Base-by-base conservation (phyloP, 768 basidiomycete species). In the Auricularia sp. region DNA sequence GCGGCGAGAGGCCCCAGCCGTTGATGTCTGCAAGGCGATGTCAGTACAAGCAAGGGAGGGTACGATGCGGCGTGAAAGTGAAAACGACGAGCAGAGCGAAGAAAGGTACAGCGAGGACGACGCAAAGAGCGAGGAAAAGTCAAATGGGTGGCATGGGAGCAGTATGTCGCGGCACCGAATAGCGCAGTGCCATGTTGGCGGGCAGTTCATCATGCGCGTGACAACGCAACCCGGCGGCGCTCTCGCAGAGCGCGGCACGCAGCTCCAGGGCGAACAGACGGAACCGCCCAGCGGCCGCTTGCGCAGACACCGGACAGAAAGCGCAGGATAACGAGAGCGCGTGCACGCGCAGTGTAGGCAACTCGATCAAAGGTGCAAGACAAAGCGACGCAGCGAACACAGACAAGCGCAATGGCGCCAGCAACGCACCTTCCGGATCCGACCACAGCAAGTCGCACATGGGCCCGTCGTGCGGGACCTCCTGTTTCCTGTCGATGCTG, bases 381-480 rank as follows among this genome's bases (percentile, higher is more conserved):
- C 29, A 3, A 29, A 29, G 2, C 29, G 29, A 29, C 29, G 29
- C 29, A 29, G 29, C 29, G 29, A 29, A 29, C 29, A 29, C 29
- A 29, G 29, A 29, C 29, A 29, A 29, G 29, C 29, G 29, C 29
- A 29, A 29, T 2, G 29, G 29, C 29, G 29, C 29, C 58, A 61
- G 39, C 62, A 69, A 73, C 82, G 68, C 64, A 94, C 94, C 95
- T 75, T 98, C 96, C 56, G 96, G 96, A 79, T 98, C 96, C 66
- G 95, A 97, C 96, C 96, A 98, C n/a, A 98, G 80, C 2, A 98
- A 80, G 77, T 98, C 96, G 72, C 96, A 98, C 96, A 98, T 98
- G 7, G 94, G 88, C 13, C 96, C 96, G 73, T 98, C 96, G 74
- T 98, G 96, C 34, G 96, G 96, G 29, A 98, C 96, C 73, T 98